phyloP scores from a whole-genome alignment of 768 basidiomycete genomes.

The Xanthoconium purpureum region DNA sequence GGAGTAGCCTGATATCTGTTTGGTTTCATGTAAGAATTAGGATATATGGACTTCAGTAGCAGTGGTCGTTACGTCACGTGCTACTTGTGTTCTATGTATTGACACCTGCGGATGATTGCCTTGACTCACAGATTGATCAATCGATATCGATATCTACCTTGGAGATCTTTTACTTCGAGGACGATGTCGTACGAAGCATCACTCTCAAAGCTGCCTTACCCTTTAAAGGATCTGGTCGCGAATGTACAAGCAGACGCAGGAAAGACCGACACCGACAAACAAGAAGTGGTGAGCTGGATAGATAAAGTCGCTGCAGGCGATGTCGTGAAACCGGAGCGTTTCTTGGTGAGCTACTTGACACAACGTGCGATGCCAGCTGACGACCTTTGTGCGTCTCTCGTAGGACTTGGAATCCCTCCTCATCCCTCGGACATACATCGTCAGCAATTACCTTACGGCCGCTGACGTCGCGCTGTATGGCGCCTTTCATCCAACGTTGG shows the following conservation, averaged over 20 bases:
- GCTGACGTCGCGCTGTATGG: conserved; percentile 93
- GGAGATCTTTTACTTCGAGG: conserved; percentile 17
- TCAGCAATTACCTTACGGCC: conserved; percentile 78
- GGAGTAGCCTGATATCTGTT: not conserved
- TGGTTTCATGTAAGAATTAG: not conserved
- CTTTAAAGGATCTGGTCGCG: conserved; percentile 56
- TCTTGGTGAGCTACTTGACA: conserved; percentile 44
- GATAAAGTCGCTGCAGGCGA: conserved; percentile 55
- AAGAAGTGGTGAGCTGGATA: conserved; percentile 68
- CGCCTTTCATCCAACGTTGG: conserved; percentile 78
- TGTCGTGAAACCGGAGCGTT: conserved; percentile 40
- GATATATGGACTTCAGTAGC: not conserved
- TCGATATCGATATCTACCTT: conserved; percentile 23
- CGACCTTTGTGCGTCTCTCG: not conserved
- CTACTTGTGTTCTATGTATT: not conserved
- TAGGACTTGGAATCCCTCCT: conserved; percentile 75
- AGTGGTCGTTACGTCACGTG: conserved; percentile 29
- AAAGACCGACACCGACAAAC: conserved; percentile 56
- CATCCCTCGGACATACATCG: conserved; percentile 77
- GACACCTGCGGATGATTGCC: conserved; percentile 10
- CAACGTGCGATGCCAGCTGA: not conserved
- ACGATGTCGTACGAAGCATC: conserved; percentile 55
- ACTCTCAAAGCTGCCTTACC: conserved; percentile 44
- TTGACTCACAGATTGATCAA: conserved; percentile 19
- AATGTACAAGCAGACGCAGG: conserved; percentile 42